Evolutionary conservation across 2,329 filamentous ascomycete genomes (phyloP), one percentile per base, ranked within the genome.

Genomic region (Epichloe sp.): DNA sequence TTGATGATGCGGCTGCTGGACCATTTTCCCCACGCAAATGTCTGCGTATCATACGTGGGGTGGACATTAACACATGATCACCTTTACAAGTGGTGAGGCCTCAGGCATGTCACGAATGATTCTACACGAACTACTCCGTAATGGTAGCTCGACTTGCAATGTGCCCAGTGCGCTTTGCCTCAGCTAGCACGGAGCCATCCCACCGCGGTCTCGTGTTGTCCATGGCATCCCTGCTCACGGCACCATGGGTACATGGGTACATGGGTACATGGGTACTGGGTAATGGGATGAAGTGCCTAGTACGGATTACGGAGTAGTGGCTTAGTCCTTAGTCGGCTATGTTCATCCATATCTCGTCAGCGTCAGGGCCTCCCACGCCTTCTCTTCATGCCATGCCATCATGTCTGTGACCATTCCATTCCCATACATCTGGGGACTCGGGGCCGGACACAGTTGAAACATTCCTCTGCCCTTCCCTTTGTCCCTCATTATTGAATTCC

Each of bases 401-500:
- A 26, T 36, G 41, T 19, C 48, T n/a, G 15, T 45, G 36, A 26
- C 48, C 42, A 21, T 23, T 44, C 47, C 47, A 49, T 50, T 50
- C 38, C 40, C 51, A 46, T 44, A 34, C 51, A 38, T 23, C 21
- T 42, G 47, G 31, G 43, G 43, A 47, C 15, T 44, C 43, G 15
- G 34, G 26, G 26, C 15, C 40, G 23, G 26, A 40, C 44, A 40
- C 44, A 15, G 34, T 41, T 47, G 48, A 47, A 54, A 50, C 52
- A 55, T 55, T 57, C 53, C 26, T 31, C 26, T 31, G 34, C 17
- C n/a, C 19, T 42, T 15, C 49, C 41, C 44, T 23, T 49, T 19
- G 49, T 49, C 49, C 21, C 52, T 53, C 12, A 43, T 50, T 42
- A 53, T 54, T 49, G 55, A 53, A 55, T 55, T 57, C 55, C 55